phyloP scores from a whole-genome alignment of 176 grass and related monocot species.

The Dendrocalamus sinicus region DNA sequence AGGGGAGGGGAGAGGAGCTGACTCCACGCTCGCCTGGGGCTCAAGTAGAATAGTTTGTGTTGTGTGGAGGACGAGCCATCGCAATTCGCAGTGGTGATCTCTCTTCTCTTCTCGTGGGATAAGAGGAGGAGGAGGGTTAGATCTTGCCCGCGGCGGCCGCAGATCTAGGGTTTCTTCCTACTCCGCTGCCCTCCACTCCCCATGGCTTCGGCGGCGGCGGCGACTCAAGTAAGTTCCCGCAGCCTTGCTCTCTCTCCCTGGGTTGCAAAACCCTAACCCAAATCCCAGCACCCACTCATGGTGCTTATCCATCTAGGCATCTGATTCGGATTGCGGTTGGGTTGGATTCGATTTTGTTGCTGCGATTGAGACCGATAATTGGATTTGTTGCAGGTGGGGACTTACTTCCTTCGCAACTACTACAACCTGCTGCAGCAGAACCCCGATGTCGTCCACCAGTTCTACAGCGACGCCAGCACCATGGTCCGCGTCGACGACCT shows the following conservation, averaged over 20 bases:
- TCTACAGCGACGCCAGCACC: constrained; percentile 84
- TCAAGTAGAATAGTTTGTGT: too few species aligned
- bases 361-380: background rate
- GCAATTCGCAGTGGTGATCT: too few species aligned
- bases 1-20: too few species aligned
- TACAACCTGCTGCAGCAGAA: constrained; percentile 79
- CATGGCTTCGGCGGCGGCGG: constrained; percentile 57
- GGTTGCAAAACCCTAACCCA: constrained; percentile 21
- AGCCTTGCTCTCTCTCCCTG: too few species aligned
- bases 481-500: constrained; percentile 77
- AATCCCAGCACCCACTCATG: background rate
- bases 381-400: constrained; percentile 68
- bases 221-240: constrained; percentile 33
- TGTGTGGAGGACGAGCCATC: too few species aligned
- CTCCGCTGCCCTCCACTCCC: background rate
- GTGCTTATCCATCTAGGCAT: background rate
- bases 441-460: constrained; percentile 80
- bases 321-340: background rate
- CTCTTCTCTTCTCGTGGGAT: too few species aligned
- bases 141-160: constrained; percentile 4
- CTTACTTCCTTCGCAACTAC: constrained; percentile 85
- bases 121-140: background rate
- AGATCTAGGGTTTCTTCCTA: constrained; percentile 56
- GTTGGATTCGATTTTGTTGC: background rate
- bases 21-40: too few species aligned